Percentiles rank a stretch among this genome's conserved stretches.
Evolutionary conservation across 2,329 filamentous ascomycete genomes (phyloP).

Genomic region (Botrytis pseudocinerea): DNA sequence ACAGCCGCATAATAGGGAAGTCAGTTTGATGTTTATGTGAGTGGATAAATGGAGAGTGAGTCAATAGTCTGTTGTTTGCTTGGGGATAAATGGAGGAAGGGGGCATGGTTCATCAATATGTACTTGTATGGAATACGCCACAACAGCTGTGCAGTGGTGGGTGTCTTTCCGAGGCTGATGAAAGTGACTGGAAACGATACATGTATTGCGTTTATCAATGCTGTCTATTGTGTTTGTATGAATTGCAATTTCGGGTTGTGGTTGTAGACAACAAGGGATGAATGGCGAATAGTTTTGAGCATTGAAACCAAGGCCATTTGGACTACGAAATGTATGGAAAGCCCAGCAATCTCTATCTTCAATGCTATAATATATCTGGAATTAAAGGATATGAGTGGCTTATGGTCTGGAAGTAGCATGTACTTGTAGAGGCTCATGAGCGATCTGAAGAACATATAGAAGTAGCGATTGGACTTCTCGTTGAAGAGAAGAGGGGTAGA

Average conservation of each 20-base stretch:
- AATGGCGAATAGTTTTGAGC: not conserved
- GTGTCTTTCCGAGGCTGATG: not conserved
- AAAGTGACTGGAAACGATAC: not conserved
- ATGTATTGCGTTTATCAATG: not conserved
- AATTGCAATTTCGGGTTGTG: not conserved
- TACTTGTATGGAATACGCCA: not conserved
- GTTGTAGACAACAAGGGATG: not conserved
- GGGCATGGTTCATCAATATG: not conserved
- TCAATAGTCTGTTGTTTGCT: not conserved
- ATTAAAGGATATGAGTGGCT: not conserved
- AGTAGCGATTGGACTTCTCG: not conserved
- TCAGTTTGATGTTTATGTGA: constrained; percentile 3
- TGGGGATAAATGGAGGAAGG: not conserved
- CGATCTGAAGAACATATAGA: not conserved
- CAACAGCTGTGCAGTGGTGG: not conserved
- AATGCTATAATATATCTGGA: not conserved
- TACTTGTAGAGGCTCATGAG: not conserved
- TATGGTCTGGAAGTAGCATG: not conserved
- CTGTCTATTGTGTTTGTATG: not conserved
- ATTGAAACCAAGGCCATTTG: not conserved
- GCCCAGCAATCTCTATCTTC: not conserved
- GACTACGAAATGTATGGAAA: not conserved
- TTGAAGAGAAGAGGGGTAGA: not conserved
- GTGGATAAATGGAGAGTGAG: not conserved
- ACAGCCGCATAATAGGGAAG: constrained; percentile 32